phyloP scores from a whole-genome alignment of 306 rosid species.

The Glycine soja region DNA sequence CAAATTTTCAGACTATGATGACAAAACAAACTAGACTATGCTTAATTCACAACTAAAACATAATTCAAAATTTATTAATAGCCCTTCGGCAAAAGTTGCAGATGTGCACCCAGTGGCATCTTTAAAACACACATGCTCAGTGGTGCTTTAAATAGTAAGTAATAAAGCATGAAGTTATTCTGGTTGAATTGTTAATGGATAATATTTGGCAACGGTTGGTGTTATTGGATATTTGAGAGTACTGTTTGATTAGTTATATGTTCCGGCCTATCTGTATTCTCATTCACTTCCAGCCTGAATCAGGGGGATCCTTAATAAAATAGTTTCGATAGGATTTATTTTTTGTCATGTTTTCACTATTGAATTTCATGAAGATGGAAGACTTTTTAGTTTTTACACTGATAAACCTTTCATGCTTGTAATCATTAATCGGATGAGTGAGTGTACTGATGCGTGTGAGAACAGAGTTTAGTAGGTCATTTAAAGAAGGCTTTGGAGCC shows the following conservation, averaged over 20 bases:
- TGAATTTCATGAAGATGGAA: no score
- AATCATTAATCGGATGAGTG: no score
- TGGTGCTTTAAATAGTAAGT: neutral
- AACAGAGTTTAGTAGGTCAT: neutral
- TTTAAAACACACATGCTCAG: neutral
- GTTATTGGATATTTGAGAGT: no score
- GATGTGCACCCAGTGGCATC: neutral
- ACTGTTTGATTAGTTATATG: no score
- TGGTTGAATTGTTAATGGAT: neutral
- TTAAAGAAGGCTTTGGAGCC: neutral
- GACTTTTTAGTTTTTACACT: no score
- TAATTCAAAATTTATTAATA: conserved; percentile 4
- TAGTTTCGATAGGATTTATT: no score
- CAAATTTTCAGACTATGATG: neutral
- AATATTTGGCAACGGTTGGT: neutral
- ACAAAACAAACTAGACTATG: neutral
- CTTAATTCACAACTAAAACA: neutral
- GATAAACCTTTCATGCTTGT: no score
- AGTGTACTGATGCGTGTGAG: neutral
- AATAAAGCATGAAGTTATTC: neutral
- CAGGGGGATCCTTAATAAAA: no score
- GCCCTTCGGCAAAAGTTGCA: neutral
- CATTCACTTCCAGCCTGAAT: no score
- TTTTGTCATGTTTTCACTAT: no score
- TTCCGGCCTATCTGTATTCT: no score